Evolutionary conservation across 139 green algal species (phyloP), one percentile per base, ranked within the genome.

Genomic region (Closterium sp.): DNA sequence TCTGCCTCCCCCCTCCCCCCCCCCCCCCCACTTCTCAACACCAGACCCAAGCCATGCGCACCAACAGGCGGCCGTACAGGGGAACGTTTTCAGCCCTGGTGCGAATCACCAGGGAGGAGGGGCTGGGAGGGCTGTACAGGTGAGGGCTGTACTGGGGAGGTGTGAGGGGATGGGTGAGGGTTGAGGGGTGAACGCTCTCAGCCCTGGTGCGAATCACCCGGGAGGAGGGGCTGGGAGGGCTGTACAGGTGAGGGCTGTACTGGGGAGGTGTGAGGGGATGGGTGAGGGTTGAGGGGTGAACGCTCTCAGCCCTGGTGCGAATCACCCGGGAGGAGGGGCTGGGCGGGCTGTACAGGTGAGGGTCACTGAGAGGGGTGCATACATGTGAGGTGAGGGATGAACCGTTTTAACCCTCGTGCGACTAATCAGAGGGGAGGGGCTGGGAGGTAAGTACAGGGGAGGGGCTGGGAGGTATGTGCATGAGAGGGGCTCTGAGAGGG

Each of bases 101-200:
- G 2, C 93, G 97, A 28, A 99, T 99, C 28, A 95, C 95, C 0
- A 90, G 94, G 9, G 96, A 99, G 90, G 98, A 99, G 93, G 98
- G 98, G 1, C 55, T 99, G 34, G 66, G 85, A 23, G 97, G 97
- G 8, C 94, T 99, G 85, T 99, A 99, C 95, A 97, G 91, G 91
- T 93, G 36, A 66, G 88, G 66, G 33, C 16, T 33, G 38, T 25
- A 35, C 10, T 31, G 81, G 23, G 83, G n/a, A 16, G 25, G 28
- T 31, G 83, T 31, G 19, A 10, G 81, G 81, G 81, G 23, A 16
- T 23, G 81, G 6, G n/a, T 31, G 81, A 32, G 81, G 23, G 76
- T 31, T 31, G 25, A 85, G 25, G 8, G 25, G 76, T 7, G 76
- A 33, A 31, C 36, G 36, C 6, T 76, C 25, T 76, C 12, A 16